Evolutionary conservation across 1,139 yeast species (phyloP).

Genomic region (Nakaseomyces kungkrabaensis): DNA sequence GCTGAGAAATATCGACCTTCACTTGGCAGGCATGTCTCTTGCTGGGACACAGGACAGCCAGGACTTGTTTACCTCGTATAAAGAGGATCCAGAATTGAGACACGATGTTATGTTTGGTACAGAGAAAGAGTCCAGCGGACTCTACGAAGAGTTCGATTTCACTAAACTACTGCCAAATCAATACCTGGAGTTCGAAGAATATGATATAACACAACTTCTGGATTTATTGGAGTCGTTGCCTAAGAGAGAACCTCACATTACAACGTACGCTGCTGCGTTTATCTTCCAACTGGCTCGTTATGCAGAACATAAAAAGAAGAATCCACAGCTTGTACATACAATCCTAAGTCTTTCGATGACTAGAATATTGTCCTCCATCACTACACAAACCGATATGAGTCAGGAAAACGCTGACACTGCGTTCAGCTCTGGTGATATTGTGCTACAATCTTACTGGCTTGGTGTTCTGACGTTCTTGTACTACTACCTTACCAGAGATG

Average conservation of each 20-base stretch:
- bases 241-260: slow-evolving; percentile 38
- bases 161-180: slow-evolving; percentile 28
- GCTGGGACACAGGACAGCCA: slow-evolving; percentile 19
- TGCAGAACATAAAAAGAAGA: slow-evolving; percentile 46
- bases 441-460: slow-evolving; percentile 63
- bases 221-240: slow-evolving; percentile 45
- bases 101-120: not conserved
- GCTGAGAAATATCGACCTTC: slow-evolving; percentile 37
- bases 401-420: slow-evolving; percentile 24
- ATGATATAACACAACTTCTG: slow-evolving; percentile 52
- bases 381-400: slow-evolving; percentile 28
- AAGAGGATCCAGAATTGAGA: slow-evolving; percentile 5
- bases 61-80: slow-evolving; percentile 9
- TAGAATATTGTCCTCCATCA: slow-evolving; percentile 49
- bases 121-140: not conserved
- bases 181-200: slow-evolving; percentile 50
- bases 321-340: slow-evolving; percentile 44
- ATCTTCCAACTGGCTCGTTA: slow-evolving; percentile 58
- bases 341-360: slow-evolving; percentile 39
- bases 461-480: slow-evolving; percentile 57
- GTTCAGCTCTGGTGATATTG: slow-evolving; percentile 45
- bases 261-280: slow-evolving; percentile 59
- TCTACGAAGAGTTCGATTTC: slow-evolving; percentile 25
- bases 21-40: slow-evolving; percentile 35
- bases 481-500: slow-evolving; percentile 51